Percentiles rank a stretch among this genome's conserved stretches.
Evolutionary conservation across 2,329 filamentous ascomycete species (phyloP).

Genomic region (Alternaria solani): DNA sequence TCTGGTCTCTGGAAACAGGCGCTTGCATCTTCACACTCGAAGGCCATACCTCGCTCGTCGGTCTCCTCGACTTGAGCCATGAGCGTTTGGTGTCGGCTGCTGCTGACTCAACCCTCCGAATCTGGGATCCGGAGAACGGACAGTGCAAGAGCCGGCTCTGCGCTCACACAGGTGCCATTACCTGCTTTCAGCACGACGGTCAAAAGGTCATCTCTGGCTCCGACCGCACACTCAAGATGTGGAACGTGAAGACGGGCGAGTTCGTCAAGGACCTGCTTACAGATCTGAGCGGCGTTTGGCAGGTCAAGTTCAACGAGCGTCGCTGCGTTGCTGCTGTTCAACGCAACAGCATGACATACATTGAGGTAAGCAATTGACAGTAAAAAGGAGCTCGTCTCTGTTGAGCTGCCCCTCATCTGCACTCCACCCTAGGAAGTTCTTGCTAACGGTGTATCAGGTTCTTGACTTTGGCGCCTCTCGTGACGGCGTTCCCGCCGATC

Average conservation of each 20-base stretch:
- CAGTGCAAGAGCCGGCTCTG: conserved; percentile 89
- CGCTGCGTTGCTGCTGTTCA: conserved; percentile 97
- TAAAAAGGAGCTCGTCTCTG: not conserved
- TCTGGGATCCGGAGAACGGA: conserved; percentile 95
- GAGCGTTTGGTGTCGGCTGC: conserved; percentile 93
- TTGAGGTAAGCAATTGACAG: conserved; percentile 69
- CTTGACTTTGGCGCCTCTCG: conserved; percentile 95
- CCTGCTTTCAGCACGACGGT: conserved; percentile 97
- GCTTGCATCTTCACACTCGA: conserved; percentile 87
- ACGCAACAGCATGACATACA: conserved; percentile 88
- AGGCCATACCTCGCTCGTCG: conserved; percentile 90
- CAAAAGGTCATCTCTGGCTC: conserved; percentile 97
- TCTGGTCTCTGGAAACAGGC: conserved; percentile 93
- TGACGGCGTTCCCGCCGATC: conserved; percentile 79
- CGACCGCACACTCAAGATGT: conserved; percentile 97
- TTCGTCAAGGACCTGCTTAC: conserved; percentile 92
- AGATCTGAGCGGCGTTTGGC: conserved; percentile 96
- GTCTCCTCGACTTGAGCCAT: conserved; percentile 86
- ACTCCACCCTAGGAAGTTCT: too few species aligned
- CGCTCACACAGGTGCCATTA: conserved; percentile 96
- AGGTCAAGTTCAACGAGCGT: conserved; percentile 96
- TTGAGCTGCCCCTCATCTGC: too few species aligned
- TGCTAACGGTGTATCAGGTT: conserved; percentile 67
- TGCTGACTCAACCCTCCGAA: conserved; percentile 91
- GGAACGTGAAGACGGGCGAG: conserved; percentile 91